Base-by-base conservation (phyloP, 768 basidiomycete species). In the Lactarius psammicola region DNA sequence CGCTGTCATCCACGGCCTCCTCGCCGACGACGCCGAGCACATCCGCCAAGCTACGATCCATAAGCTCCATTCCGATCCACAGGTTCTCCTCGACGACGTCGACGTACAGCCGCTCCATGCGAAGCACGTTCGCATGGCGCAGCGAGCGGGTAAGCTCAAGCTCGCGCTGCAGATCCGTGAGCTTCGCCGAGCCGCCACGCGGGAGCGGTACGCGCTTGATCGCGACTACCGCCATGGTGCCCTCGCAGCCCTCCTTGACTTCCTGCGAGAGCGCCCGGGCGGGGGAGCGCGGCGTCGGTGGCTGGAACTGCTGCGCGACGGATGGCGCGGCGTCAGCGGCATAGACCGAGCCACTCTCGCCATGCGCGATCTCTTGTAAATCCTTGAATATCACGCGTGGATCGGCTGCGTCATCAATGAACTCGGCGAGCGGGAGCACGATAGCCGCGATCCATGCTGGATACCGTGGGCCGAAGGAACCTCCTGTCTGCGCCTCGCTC, bases 31-130 rank as follows among this genome's bases (percentile, higher is more conserved):
- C 75, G 18, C 80, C 84, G 18, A 94, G 80, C 55, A 94, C 82
- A 74, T 94, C 92, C 70, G 92, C 92, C 69, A 94, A 78, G 73
- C 90, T 92, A 68, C 91, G 81, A 71, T 92, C 90, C 92, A 94
- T 92, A 36, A 94, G 83, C 74, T 93, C 91, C 92, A 94, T 94
- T 68, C 87, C 79, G 57, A 94, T 87, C 92, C 92, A 94, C 42
- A 94, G 75, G 64, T 86, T 69, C 60, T 79, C 78, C 53, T 75
- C 78, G 40, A 79, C 78, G 4, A 87, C 73, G 70, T 88, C 85
- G 33, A 90, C 86, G 74, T 90, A 91, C 28, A 91, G 75, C 53
- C 81, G 84, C 71, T 91, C 89, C 78, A 90, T 82, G 3, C 80
- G 75, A 23, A 94, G 77, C 8, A 93, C 71, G 74, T 91, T 84